A percentile compares a stretch with the other conserved stretches of the same genome.
Conservation (phyloP, 169 alveolate species). For the Blepharisma undulans region DNA sequence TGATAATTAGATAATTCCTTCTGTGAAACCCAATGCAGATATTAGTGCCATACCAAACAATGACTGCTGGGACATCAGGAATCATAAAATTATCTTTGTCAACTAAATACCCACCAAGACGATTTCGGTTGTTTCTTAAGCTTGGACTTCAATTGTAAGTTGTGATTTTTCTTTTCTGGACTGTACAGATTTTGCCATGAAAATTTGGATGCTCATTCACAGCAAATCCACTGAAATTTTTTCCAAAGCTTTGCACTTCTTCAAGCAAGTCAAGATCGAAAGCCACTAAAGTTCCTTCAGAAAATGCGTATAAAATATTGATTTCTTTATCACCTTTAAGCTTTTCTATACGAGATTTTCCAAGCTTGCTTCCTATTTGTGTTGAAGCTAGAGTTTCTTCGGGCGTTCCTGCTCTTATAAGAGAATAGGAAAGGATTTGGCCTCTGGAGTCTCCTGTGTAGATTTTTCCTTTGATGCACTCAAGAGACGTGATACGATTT, state of each 20-base stretch:
- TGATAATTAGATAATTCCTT: conserved; percentile 24
- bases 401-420: not conserved
- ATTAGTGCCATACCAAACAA: conserved; percentile 10
- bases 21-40: conserved; percentile 26
- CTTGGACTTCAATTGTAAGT: not conserved
- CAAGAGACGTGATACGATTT: conserved; percentile 23
- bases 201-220: conserved; percentile 14
- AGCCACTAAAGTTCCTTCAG: conserved; percentile 13
- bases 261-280: conserved; percentile 26
- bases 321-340: conserved; percentile 1
- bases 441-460: conserved; percentile 41
- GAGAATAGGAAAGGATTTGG: not conserved
- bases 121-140: not conserved
- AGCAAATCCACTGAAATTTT: conserved; percentile 14
- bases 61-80: not conserved
- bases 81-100: conserved; percentile 15
- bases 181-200: conserved; percentile 25
- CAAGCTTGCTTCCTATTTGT: not conserved
- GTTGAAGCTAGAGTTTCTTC: conserved; percentile 12
- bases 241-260: conserved; percentile 34
- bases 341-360: conserved; percentile 5
- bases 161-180: not conserved
- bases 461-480: not conserved
- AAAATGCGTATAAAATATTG: not conserved
- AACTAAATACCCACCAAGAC: not conserved